Evolutionary conservation across 2,329 filamentous ascomycete species (phyloP).

Genomic region (Dactylonectria estremocensis): DNA sequence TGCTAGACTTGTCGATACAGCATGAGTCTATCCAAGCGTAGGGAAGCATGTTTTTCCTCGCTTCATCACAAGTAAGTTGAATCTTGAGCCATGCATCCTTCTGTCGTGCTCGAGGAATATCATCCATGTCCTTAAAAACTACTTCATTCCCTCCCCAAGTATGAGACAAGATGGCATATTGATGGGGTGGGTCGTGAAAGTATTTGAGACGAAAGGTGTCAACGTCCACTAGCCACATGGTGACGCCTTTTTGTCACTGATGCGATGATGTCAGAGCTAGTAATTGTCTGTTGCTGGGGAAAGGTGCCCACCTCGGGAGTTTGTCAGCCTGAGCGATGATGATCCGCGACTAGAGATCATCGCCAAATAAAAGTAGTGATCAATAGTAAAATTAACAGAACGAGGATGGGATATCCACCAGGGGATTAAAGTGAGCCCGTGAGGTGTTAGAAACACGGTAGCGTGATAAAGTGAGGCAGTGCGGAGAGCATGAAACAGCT

Average conservation of each 20-base stretch:
- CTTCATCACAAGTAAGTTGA: slow-evolving; percentile 13
- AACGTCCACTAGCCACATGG: slow-evolving; percentile 11
- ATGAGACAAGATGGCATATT: slow-evolving; percentile 29
- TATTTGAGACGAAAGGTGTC: slow-evolving; percentile 5
- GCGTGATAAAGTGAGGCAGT: no score
- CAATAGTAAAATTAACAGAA: no score
- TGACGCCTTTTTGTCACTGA: not conserved
- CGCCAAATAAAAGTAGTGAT: no score
- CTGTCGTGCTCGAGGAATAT: slow-evolving; percentile 4
- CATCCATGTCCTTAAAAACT: slow-evolving; percentile 17
- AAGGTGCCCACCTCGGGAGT: no score
- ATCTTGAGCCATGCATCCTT: slow-evolving; percentile 21
- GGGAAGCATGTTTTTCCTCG: not conserved
- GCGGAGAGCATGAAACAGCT: no score
- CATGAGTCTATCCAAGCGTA: slow-evolving; percentile 36
- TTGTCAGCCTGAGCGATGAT: no score
- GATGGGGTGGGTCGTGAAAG: slow-evolving; percentile 3
- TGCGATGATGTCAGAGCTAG: not conserved
- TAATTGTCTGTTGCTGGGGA: no score
- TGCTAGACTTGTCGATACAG: slow-evolving; percentile 39
- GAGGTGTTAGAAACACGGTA: no score
- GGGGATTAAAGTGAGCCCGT: no score
- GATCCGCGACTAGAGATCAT: no score
- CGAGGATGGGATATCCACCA: no score
- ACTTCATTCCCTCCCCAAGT: slow-evolving; percentile 26